Evolutionary conservation across 1,139 yeast species (phyloP).

Genomic region (Saccharomyces hybrid): DNA sequence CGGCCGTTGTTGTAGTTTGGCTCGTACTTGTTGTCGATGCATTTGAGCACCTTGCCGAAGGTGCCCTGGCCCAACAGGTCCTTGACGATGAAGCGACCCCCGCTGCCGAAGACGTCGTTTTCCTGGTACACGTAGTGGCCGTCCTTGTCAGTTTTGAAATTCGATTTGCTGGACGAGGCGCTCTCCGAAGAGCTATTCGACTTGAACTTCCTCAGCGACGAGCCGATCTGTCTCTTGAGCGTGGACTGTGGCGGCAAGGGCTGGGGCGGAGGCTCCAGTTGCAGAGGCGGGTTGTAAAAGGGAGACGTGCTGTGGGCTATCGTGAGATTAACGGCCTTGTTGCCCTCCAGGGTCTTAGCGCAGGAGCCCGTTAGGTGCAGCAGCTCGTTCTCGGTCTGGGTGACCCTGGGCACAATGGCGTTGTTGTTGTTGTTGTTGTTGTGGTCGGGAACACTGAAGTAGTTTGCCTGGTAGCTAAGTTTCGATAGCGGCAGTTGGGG

Average conservation of each 20-base stretch:
- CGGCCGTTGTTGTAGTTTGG: constrained; percentile 35
- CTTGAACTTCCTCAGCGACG: neutral
- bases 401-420: constrained; percentile 4
- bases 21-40: constrained; percentile 45
- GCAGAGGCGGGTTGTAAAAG: constrained; percentile 2
- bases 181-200: neutral
- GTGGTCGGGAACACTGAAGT: neutral
- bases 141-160: constrained; percentile 50
- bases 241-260: neutral
- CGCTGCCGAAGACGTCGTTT: constrained; percentile 51
- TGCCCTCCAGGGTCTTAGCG: constrained; percentile 27
- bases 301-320: constrained; percentile 22
- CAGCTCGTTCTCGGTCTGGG: constrained; percentile 29
- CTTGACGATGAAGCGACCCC: constrained; percentile 56
- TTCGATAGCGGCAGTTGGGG: constrained; percentile 55
- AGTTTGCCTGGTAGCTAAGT: constrained; percentile 17
- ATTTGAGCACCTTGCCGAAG: constrained; percentile 87
- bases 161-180: neutral
- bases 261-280: neutral
- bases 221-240: neutral
- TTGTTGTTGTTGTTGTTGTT: neutral
- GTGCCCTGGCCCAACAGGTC: constrained; percentile 91
- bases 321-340: constrained; percentile 21
- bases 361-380: constrained; percentile 29
- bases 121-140: constrained; percentile 71